phyloP scores from a whole-genome alignment of 2,329 filamentous ascomycete genomes.

The Microdochium bolleyi region DNA sequence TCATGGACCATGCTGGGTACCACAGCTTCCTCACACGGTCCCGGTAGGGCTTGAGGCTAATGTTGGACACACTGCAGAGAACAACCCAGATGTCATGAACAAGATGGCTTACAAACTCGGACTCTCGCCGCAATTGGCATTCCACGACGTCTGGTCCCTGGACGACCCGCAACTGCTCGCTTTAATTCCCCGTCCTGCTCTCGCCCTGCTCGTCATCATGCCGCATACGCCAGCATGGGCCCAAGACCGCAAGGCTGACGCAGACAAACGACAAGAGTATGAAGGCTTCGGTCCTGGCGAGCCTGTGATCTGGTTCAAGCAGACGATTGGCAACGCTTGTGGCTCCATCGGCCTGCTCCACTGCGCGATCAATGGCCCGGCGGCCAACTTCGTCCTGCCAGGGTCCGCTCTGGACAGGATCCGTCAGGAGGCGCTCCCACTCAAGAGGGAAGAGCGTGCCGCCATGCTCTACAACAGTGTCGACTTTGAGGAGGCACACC shows the following conservation, averaged over 20 bases:
- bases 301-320: constrained; percentile 74
- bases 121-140: constrained; percentile 57
- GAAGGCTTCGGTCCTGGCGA: constrained; percentile 40
- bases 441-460: constrained; percentile 55
- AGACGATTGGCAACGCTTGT: constrained; percentile 78
- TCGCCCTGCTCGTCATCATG: constrained; percentile 75
- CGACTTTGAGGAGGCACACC: constrained; percentile 66
- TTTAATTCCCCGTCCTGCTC: constrained; percentile 67
- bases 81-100: constrained; percentile 74
- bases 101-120: constrained; percentile 64
- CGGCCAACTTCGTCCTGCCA: constrained; percentile 42
- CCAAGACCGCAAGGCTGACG: constrained; percentile 27
- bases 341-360: constrained; percentile 74
- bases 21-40: not conserved
- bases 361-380: constrained; percentile 60
- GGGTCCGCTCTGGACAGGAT: constrained; percentile 50
- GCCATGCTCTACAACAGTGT: constrained; percentile 63
- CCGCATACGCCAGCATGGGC: constrained; percentile 44
- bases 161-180: constrained; percentile 69
- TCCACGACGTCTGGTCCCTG: constrained; percentile 77
- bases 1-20: constrained; percentile 1
- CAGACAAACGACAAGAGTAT: constrained; percentile 8
- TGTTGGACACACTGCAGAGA: constrained; percentile 23
- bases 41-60: not conserved
- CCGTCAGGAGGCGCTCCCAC: constrained; percentile 51